Percentiles rank a stretch among this genome's conserved stretches.
These are phyloP conservation scores for Candida mattraensis DNA, from an alignment of 805 yeast species.

Conservation along the genomic window DNA sequence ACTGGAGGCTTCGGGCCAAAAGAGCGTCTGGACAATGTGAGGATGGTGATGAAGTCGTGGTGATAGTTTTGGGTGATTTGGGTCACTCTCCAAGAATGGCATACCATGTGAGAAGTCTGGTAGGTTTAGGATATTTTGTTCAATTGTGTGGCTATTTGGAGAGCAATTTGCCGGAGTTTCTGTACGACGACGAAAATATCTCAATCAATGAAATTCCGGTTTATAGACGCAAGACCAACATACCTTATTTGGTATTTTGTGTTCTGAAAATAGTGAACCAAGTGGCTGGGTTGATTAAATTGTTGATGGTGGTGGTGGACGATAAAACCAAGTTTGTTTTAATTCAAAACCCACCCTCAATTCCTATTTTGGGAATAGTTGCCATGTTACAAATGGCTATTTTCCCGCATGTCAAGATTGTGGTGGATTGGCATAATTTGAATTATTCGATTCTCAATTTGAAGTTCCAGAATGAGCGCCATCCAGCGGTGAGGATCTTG, in stretches of 20 bases:
- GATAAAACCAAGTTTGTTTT: conserved; percentile 63
- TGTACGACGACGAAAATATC: conserved; percentile 48
- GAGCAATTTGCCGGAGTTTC: conserved; percentile 48
- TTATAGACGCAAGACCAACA: conserved; percentile 35
- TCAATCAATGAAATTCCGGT: conserved; percentile 46
- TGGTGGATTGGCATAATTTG: conserved; percentile 96
- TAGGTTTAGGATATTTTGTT: conserved; percentile 68
- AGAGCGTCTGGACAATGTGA: conserved; percentile 10
- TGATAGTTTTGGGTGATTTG: conserved; percentile 87
- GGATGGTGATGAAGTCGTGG: conserved; percentile 55
- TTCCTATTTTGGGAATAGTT: conserved; percentile 73
- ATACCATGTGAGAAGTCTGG: conserved; percentile 81
- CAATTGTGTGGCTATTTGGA: conserved; percentile 83
- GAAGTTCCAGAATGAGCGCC: conserved; percentile 50
- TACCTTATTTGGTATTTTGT: conserved; percentile 62
- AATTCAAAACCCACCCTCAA: conserved; percentile 90
- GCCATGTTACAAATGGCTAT: conserved; percentile 50
- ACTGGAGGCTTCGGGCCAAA: conserved; percentile 13
- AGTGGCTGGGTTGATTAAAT: conserved; percentile 41
- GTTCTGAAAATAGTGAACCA: conserved; percentile 60
- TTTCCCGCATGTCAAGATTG: conserved; percentile 51
- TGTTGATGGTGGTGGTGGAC: conserved; percentile 56
- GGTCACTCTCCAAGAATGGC: conserved; percentile 96
- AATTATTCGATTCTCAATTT: conserved; percentile 80
- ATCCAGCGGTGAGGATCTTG: conserved; percentile 63